A percentile compares a stretch with the other conserved stretches of the same genome.
Evolutionary conservation across 176 grass and related monocot genomes (phyloP).

Genomic region (Zoysia pacifica): DNA sequence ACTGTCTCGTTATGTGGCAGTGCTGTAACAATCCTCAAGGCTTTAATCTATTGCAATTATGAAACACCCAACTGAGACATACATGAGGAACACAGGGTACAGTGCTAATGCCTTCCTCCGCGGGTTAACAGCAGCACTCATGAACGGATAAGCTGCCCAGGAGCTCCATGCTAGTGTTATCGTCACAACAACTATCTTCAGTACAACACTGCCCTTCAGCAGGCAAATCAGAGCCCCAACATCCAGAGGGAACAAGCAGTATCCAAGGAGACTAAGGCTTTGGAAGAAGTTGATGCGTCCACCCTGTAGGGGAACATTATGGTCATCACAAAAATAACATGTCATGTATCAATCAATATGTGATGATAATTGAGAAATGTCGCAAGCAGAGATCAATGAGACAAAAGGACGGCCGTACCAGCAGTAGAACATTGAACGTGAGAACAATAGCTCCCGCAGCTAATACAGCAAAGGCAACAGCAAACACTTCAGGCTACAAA

Average conservation of each 20-base stretch:
- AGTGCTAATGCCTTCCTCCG: slow-evolving; percentile 88
- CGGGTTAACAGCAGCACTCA: slow-evolving; percentile 85
- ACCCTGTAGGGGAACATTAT: slow-evolving; percentile 50
- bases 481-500: slow-evolving; percentile 89
- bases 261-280: slow-evolving; percentile 90
- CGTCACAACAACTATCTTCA: slow-evolving; percentile 65
- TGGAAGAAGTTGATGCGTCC: slow-evolving; percentile 96
- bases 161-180: slow-evolving; percentile 86
- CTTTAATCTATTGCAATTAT: slow-evolving; percentile 80
- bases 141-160: slow-evolving; percentile 94
- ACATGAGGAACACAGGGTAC: slow-evolving; percentile 96
- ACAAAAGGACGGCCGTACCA: slow-evolving; percentile 42
- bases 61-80: slow-evolving; percentile 75
- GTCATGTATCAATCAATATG: neutral
- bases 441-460: slow-evolving; percentile 87
- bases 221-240: slow-evolving; percentile 82
- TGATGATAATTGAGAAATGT: neutral
- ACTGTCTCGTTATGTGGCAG: neutral
- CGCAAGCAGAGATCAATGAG: neutral
- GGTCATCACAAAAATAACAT: slow-evolving; percentile 8
- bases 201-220: slow-evolving; percentile 58
- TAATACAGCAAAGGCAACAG: slow-evolving; percentile 91
- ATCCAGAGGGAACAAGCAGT: slow-evolving; percentile 85
- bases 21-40: neutral
- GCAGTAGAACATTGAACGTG: slow-evolving; percentile 88